phyloP scores from a whole-genome alignment of 2,329 filamentous ascomycete genomes.

The Colletotrichum sp. region DNA sequence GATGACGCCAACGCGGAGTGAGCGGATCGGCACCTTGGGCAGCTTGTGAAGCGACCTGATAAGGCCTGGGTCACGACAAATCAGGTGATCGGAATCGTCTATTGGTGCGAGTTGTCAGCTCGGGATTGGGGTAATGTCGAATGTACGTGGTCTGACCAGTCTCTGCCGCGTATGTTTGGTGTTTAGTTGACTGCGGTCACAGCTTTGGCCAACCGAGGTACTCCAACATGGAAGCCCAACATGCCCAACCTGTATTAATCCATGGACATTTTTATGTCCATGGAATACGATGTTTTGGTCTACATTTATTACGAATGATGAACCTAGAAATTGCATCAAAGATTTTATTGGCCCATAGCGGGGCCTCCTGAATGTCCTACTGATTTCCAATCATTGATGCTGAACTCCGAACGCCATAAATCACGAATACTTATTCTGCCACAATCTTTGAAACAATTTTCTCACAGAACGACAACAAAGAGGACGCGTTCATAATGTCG shows the following conservation, averaged over 20 bases:
- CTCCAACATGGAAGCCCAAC: too few relatives aligned
- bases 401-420: background rate
- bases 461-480: slow-evolving; percentile 28
- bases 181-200: too few relatives aligned
- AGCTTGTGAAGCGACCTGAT: background rate
- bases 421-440: background rate
- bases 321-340: too few relatives aligned
- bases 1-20: background rate
- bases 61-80: background rate
- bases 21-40: background rate
- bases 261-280: too few relatives aligned
- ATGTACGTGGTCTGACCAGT: background rate
- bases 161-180: background rate
- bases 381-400: background rate
- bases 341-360: too few relatives aligned
- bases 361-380: too few relatives aligned
- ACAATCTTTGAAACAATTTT: slow-evolving; percentile 23
- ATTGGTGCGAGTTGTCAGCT: background rate
- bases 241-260: too few relatives aligned
- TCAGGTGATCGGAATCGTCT: background rate
- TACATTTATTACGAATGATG: too few relatives aligned
- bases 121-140: background rate
- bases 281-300: too few relatives aligned
- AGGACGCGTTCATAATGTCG: slow-evolving; percentile 32
- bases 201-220: too few relatives aligned